Percentiles rank a stretch among this genome's conserved stretches.
These are phyloP conservation scores for Pseudozyma sp. DNA, from an alignment of 1,284 basidiomycete genomes.

Conservation along the genomic window DNA sequence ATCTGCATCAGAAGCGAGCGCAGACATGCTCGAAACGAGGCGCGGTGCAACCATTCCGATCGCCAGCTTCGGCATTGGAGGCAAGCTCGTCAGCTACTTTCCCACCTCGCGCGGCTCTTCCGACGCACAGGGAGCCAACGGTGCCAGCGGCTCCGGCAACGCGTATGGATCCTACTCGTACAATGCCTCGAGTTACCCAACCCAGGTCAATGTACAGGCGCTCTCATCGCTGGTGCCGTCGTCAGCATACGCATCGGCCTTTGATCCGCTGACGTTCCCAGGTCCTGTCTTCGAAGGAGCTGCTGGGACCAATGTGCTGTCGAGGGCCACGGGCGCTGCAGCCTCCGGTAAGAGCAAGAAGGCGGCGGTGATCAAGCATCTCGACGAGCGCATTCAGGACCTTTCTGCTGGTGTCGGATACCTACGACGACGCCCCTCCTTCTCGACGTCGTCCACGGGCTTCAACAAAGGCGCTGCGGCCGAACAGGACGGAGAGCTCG, in stretches of 20 bases:
- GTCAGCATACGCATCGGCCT: slow-evolving; percentile 54
- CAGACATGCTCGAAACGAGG: slow-evolving; percentile 58
- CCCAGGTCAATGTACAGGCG: slow-evolving; percentile 42
- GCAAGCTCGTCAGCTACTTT: slow-evolving; percentile 63
- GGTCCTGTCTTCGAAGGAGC: slow-evolving; percentile 63
- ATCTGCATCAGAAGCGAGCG: slow-evolving; percentile 20
- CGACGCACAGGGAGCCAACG: slow-evolving; percentile 9
- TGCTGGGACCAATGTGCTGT: slow-evolving; percentile 45
- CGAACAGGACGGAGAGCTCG: slow-evolving; percentile 37
- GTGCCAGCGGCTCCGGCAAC: slow-evolving; percentile 1
- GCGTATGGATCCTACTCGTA: slow-evolving; percentile 49
- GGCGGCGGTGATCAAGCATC: slow-evolving; percentile 52
- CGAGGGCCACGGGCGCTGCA: slow-evolving; percentile 48
- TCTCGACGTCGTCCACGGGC: slow-evolving; percentile 21
- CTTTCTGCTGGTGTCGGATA: slow-evolving; percentile 62
- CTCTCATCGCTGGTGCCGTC: slow-evolving; percentile 53
- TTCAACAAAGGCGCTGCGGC: slow-evolving; percentile 12
- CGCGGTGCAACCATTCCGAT: slow-evolving; percentile 56
- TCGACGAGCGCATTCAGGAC: slow-evolving; percentile 61
- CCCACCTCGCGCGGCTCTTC: slow-evolving; percentile 35
- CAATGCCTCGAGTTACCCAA: slow-evolving; percentile 38
- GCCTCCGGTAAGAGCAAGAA: slow-evolving; percentile 59
- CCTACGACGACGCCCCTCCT: slow-evolving; percentile 49
- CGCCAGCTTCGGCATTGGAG: slow-evolving; percentile 63
- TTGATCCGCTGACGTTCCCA: slow-evolving; percentile 61